These are phyloP conservation scores for Gonium pectorale DNA, from an alignment of 139 green algal species.

Conservation along the genomic window DNA sequence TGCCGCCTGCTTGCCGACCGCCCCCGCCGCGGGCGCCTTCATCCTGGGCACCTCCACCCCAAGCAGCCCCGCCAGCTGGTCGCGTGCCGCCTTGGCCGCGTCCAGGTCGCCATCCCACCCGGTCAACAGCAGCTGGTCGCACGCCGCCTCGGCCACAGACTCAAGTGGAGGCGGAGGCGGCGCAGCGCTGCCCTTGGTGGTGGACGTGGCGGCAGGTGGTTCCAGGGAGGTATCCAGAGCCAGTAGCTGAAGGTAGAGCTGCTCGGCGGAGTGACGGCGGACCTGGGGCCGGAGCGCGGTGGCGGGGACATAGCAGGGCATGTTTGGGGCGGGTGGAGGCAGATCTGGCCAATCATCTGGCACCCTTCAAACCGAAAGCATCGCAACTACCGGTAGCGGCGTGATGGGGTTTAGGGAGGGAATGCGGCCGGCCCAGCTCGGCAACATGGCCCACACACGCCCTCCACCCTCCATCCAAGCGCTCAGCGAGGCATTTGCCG, in stretches of 20 bases:
- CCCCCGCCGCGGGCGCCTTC: conserved; percentile 34
- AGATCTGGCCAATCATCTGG: too few species aligned
- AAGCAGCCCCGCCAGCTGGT: conserved; percentile 55
- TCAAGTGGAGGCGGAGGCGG: background rate
- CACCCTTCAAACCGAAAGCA: too few species aligned
- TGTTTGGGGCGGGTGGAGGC: too few species aligned
- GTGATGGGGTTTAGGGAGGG: too few species aligned
- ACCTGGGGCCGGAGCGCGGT: conserved; percentile 68
- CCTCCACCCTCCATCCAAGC: too few species aligned
- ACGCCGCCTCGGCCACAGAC: conserved; percentile 44
- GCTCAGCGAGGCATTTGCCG: too few species aligned
- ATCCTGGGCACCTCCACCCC: conserved; percentile 54
- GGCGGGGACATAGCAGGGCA: too few species aligned
- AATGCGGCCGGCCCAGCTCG: too few species aligned
- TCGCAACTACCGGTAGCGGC: too few species aligned
- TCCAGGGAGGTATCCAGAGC: conserved; percentile 55
- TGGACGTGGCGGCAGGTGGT: background rate
- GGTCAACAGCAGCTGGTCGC: conserved; percentile 66
- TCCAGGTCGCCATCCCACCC: conserved; percentile 78
- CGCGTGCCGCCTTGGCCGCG: conserved; percentile 53
- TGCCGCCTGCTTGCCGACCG: background rate
- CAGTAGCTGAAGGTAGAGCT: conserved; percentile 88
- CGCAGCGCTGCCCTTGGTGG: background rate
- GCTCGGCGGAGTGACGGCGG: conserved; percentile 81
- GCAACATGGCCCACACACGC: too few species aligned